phyloP scores from a whole-genome alignment of 768 basidiomycete genomes.

The Trametes sanguinea region DNA sequence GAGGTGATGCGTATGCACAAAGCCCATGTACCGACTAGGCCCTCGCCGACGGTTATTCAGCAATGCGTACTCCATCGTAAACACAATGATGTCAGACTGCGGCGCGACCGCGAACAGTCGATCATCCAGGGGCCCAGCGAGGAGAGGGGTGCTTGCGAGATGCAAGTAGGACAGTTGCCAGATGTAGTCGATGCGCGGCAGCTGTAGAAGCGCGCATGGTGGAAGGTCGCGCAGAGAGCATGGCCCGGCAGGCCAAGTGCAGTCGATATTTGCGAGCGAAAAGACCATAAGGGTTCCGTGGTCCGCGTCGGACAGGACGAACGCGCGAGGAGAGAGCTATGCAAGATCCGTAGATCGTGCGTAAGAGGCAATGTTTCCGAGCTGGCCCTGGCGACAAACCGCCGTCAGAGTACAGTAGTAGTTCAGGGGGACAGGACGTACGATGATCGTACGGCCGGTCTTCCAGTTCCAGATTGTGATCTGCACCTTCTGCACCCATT shows the following conservation, averaged over 20 bases:
- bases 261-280: slow-evolving; percentile 17
- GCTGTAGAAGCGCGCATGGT: slow-evolving; percentile 5
- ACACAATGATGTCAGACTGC: slow-evolving; percentile 30
- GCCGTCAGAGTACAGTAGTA: too few species aligned
- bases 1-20: slow-evolving; percentile 37
- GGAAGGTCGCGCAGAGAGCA: neutral
- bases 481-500: slow-evolving; percentile 32
- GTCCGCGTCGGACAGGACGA: slow-evolving; percentile 41
- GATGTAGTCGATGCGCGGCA: slow-evolving; percentile 1
- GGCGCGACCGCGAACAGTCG: slow-evolving; percentile 27
- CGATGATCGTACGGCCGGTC: slow-evolving; percentile 43
- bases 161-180: slow-evolving; percentile 17
- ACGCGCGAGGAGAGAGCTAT: slow-evolving; percentile 46
- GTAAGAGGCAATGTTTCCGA: slow-evolving; percentile 24
- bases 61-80: slow-evolving; percentile 18
- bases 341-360: slow-evolving; percentile 42
- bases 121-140: slow-evolving; percentile 23
- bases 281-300: slow-evolving; percentile 44
- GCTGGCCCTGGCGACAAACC: slow-evolving; percentile 27
- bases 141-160: slow-evolving; percentile 6
- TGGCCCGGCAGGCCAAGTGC: neutral
- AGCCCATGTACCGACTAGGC: slow-evolving; percentile 23
- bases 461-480: slow-evolving; percentile 57
- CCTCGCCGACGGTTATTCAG: too few species aligned
- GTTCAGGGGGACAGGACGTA: slow-evolving; percentile 28